These are phyloP conservation scores for Aaosphaeria arxii DNA, from an alignment of 2,329 filamentous ascomycete species.

Conservation along the genomic window DNA sequence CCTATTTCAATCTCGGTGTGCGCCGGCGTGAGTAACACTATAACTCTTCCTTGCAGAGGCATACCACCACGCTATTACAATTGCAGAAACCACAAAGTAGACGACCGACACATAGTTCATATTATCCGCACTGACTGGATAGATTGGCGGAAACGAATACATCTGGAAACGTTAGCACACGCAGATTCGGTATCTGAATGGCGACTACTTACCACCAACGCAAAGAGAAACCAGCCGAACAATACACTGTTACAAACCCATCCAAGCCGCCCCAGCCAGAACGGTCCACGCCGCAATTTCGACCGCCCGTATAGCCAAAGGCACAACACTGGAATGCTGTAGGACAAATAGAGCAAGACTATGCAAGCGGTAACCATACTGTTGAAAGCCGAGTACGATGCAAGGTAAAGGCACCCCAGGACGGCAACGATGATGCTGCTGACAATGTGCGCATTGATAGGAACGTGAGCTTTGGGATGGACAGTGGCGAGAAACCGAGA, in stretches of 20 bases:
- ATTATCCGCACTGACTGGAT: background rate
- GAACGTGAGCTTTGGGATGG: conserved; percentile 29
- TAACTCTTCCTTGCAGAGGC: background rate
- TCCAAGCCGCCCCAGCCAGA: background rate
- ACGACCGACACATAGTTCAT: background rate
- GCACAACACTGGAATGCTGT: conserved; percentile 38
- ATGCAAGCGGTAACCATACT: conserved; percentile 36
- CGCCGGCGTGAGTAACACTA: no score
- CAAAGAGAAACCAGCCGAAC: background rate
- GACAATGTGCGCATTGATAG: conserved; percentile 36
- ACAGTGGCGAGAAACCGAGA: conserved; percentile 33
- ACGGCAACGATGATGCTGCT: conserved; percentile 39
- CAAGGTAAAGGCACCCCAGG: conserved; percentile 41
- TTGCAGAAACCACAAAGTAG: background rate
- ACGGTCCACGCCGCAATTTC: background rate
- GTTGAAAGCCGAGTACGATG: conserved; percentile 26
- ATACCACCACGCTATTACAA: background rate
- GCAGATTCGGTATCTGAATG: background rate
- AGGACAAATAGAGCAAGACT: conserved; percentile 23
- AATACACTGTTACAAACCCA: background rate
- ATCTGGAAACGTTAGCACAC: background rate
- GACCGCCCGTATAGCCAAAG: conserved; percentile 20
- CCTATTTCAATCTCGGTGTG: no score
- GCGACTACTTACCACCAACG: background rate
- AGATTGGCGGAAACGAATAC: background rate